phyloP scores from a whole-genome alignment of 495 filamentous ascomycete species.

The Penicillium paradoxum region DNA sequence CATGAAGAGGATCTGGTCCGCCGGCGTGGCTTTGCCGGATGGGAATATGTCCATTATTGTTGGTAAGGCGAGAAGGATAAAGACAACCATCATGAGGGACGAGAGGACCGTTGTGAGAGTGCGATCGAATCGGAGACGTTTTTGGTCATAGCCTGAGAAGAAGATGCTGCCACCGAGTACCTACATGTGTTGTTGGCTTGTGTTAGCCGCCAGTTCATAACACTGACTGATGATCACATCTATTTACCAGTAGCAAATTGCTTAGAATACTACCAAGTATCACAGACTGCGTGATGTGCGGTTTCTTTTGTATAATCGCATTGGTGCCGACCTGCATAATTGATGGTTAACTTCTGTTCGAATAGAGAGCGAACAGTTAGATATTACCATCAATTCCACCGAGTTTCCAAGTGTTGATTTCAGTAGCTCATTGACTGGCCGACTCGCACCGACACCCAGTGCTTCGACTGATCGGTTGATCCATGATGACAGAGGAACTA shows the following conservation, averaged over 20 bases:
- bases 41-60: conserved; percentile 24
- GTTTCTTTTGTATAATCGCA: conserved; percentile 7
- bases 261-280: conserved; percentile 22
- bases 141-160: conserved; percentile 17
- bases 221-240: background rate
- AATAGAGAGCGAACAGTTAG: background rate
- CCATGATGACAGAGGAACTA: conserved; percentile 14
- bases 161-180: conserved; percentile 22
- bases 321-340: conserved; percentile 15
- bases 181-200: background rate
- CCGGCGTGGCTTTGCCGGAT: conserved; percentile 3
- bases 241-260: conserved; percentile 19
- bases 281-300: conserved; percentile 14
- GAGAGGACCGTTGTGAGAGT: conserved; percentile 21
- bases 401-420: conserved; percentile 26
- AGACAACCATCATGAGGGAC: conserved; percentile 23
- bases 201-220: background rate
- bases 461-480: conserved; percentile 15
- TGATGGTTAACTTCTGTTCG: background rate
- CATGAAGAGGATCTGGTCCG: conserved; percentile 36
- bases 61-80: conserved; percentile 20
- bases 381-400: conserved; percentile 22
- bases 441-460: conserved; percentile 7
- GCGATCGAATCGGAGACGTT: conserved; percentile 21
- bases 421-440: conserved; percentile 16